A percentile compares a stretch with the other conserved stretches of the same genome.
phyloP scores from a whole-genome alignment of 192 early-diverging fungal genomes.

The Coemansia sp. region DNA sequence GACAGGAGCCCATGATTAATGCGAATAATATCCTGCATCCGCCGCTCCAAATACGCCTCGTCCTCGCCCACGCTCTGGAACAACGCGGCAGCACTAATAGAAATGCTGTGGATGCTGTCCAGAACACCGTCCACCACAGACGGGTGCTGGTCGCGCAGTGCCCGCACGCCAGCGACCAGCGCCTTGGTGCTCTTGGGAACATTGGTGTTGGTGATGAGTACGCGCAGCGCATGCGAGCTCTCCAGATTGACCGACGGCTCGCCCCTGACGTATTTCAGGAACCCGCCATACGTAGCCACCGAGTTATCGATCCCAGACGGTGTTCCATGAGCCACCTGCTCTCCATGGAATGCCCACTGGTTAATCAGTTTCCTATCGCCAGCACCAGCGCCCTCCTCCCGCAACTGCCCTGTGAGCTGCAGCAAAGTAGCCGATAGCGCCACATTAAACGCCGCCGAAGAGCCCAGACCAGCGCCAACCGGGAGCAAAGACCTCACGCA shows the following conservation, averaged over 20 bases:
- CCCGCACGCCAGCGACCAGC: constrained; percentile 78
- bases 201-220: constrained; percentile 86
- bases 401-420: constrained; percentile 45
- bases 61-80: constrained; percentile 17
- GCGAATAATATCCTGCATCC: constrained; percentile 61
- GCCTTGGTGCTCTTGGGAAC: constrained; percentile 87
- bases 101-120: constrained; percentile 67
- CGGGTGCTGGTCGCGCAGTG: constrained; percentile 56
- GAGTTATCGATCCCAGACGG: constrained; percentile 96
- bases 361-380: constrained; percentile 65
- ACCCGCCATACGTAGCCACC: constrained; percentile 84
- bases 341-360: constrained; percentile 86
- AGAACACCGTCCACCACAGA: constrained; percentile 62
- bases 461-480: constrained; percentile 91
- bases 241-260: constrained; percentile 52
- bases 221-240: constrained; percentile 61
- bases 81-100: constrained; percentile 32
- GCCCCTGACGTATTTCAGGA: constrained; percentile 68
- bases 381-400: constrained; percentile 11
- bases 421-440: constrained; percentile 75
- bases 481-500: constrained; percentile 75
- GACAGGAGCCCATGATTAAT: constrained; percentile 82
- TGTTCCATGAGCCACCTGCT: constrained; percentile 93
- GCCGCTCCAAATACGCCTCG: constrained; percentile 11
- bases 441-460: constrained; percentile 91